Evolutionary conservation across 345 rosid genomes (phyloP), one percentile per base, ranked within the genome.

Genomic region (Mangifera indica): DNA sequence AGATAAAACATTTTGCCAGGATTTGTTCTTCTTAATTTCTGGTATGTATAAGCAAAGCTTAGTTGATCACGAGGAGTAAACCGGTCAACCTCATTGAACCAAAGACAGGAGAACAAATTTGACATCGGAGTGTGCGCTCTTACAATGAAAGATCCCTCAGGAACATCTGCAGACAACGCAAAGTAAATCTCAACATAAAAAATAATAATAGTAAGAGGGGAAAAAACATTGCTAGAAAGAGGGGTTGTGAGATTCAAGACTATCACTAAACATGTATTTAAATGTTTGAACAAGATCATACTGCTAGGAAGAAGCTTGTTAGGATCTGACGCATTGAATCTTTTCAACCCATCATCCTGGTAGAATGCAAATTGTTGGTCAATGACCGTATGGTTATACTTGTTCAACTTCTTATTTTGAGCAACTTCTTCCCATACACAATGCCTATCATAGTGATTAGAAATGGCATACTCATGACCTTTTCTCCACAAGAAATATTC

Each of bases 101-200:
- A 95, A 29, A 95, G 98, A 78, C 99, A 92, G 5, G 99, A 95
- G 76, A 95, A 95, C 63, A 95, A 81, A 74, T 95, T 95, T 17
- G 99, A 91, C 99, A 95, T 91, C 2, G 98, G 99, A 37, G 98
- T 92, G 80, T 95, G 99, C 0, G 97, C 99, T 78, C 98, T 81
- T 13, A 92, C 88, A 34, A 95, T 95, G 74, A 95, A 85, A 61
- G 98, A 92, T 13, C 99, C 99, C 83, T 88, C 99, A 17, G 99
- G 99, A 53, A 95, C 99, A 92, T 95, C 99, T 95, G 87, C 37
- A 57, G 40, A 72, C 52, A 76, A 63, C 37, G 68, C 8, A 66
- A 56, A 29, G 54, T 17, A 11, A 17, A 42, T 63, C 48, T 25
- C 54, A 42, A 49, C 29, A 24, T 51, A 18, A 22, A 62, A 58